Evolutionary conservation across 1,284 basidiomycete species (phyloP), one percentile per base, ranked within the genome.

Genomic region (Peniophora sp.): DNA sequence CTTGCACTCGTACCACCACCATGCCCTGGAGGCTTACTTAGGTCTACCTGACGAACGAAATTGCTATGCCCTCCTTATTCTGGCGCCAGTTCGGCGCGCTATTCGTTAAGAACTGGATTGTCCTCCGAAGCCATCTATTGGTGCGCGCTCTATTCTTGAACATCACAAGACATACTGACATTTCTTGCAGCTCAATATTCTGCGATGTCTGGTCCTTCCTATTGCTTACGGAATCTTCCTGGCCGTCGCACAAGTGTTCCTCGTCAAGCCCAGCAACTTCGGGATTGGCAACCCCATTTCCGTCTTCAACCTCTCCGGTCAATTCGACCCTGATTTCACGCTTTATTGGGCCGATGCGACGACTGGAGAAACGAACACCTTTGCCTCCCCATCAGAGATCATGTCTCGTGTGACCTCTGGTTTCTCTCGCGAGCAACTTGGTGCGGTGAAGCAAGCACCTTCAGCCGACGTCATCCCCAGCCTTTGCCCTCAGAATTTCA

Each of bases 401-500:
- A 85, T 88, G 64, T 59, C 72, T 12, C 73, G 66, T 45, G 69
- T 85, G 49, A 77, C 79, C 0, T 60, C 64, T n/a, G 68, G 67
- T 1, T 82, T 85, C 59, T 68, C 65, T 35, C 49, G 64, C 3
- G 49, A 57, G 20, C 79, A 85, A 59, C 62, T 71, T 2, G 55
- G 58, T 12, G 68, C 69, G 2, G 69, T 87, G 34, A 69, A 69
- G 52, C 65, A 79, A 55, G 69, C 82, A 8, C 62, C 64, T n/a
- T 69, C 67, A 9, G 68, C 72, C 0, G 61, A 64, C 3, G 75
- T 78, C 23, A 79, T 90, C 15, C 71, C 76, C 0, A 56, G 69
- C 0, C 64, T 70, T 15, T 92, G 88, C 61, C 85, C 81, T 3
- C 79, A 86, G 58, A 90, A 88, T 64, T 89, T 87, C 66, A 83